These are phyloP conservation scores for Candida freyschussii DNA, from an alignment of 1,139 yeast species.

Conservation along the genomic window DNA sequence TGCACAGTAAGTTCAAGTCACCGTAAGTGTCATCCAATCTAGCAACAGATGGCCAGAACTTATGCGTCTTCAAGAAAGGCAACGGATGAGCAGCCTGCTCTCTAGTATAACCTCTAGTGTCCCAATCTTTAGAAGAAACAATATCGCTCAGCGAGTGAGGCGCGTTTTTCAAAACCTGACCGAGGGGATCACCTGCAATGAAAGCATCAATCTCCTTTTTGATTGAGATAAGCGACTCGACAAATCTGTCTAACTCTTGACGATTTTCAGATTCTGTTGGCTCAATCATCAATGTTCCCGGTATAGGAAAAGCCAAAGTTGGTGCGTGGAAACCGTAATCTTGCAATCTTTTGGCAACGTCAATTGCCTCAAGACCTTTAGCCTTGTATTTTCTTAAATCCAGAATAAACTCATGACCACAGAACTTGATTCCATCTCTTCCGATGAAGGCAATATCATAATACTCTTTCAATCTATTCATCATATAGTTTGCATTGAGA, in stretches of 20 bases:
- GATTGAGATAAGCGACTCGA: constrained; percentile 80
- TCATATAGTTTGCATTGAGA: constrained; percentile 94
- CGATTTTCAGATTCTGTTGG: constrained; percentile 94
- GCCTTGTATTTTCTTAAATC: constrained; percentile 84
- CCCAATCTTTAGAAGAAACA: constrained; percentile 56
- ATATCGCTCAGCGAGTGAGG: constrained; percentile 89
- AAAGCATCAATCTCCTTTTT: constrained; percentile 78
- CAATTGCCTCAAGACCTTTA: constrained; percentile 87
- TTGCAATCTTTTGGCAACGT: constrained; percentile 92
- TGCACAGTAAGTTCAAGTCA: constrained; percentile 87
- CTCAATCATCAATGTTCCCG: constrained; percentile 95
- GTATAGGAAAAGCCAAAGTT: constrained; percentile 97
- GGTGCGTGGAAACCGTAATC: constrained; percentile 99
- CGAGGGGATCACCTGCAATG: constrained; percentile 60
- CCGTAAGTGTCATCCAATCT: constrained; percentile 94
- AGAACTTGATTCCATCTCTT: constrained; percentile 58
- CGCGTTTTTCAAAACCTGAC: constrained; percentile 77
- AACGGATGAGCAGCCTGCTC: constrained; percentile 93
- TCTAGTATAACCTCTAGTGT: constrained; percentile 86
- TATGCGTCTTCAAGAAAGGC: constrained; percentile 61
- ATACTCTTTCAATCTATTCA: constrained; percentile 62
- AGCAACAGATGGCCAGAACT: constrained; percentile 94
- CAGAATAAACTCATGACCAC: constrained; percentile 95
- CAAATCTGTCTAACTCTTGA: constrained; percentile 84
- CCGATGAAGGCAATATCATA: constrained; percentile 76